Conservation (phyloP, 768 basidiomycete species). For the Pleurotus tuoliensis region DNA sequence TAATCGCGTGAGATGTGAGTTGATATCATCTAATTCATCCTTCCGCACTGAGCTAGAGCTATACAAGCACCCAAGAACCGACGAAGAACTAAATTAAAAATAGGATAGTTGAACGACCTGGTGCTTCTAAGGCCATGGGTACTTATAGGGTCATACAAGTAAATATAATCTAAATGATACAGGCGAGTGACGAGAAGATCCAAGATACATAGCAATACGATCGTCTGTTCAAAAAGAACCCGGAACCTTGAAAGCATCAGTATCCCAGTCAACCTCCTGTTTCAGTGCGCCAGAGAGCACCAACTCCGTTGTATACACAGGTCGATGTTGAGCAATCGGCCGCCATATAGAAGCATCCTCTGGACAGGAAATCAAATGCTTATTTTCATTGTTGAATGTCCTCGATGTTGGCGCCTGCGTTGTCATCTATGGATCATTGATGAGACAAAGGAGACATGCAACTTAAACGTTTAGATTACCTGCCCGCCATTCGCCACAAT, state of each 20-base stretch:
- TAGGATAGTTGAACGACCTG: no score
- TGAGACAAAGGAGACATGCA: conserved; percentile 1
- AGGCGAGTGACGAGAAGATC: not conserved
- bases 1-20: no score
- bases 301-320: conserved; percentile 69
- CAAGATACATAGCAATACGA: not conserved
- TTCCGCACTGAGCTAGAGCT: no score
- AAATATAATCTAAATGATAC: no score
- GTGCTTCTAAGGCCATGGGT: no score
- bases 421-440: conserved; percentile 28
- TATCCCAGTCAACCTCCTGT: conserved; percentile 67
- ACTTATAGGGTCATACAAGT: no score
- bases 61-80: no score
- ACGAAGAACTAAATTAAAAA: no score
- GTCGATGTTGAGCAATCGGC: conserved; percentile 43
- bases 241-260: conserved; percentile 29
- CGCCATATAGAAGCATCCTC: conserved; percentile 68
- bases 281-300: conserved; percentile 59
- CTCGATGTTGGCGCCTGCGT: conserved; percentile 51
- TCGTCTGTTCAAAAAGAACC: conserved; percentile 12
- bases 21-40: no score
- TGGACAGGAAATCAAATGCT: conserved; percentile 62
- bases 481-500: conserved; percentile 68
- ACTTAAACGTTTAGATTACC: conserved; percentile 31
- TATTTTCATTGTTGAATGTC: conserved; percentile 44